Conservation (phyloP, 345 rosid species). For the Hypericum perforatum region DNA sequence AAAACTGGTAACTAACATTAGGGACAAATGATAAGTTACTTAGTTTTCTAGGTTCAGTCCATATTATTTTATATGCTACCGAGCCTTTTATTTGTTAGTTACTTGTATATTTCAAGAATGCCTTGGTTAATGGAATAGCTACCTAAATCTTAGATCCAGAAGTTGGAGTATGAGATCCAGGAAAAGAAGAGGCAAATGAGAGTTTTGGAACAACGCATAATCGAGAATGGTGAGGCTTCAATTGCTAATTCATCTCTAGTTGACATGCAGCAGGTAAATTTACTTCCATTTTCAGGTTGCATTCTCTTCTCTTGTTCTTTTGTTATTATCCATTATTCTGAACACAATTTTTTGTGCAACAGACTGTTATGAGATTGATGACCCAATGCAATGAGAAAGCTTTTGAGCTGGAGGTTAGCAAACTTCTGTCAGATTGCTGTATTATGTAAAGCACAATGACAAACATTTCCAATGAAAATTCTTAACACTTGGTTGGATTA, state of each 20-base stretch:
- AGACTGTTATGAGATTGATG: conserved; percentile 90
- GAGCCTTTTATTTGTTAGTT: background rate
- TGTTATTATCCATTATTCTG: background rate
- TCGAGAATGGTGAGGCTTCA: conserved; percentile 91
- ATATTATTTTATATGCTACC: background rate
- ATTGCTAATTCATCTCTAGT: conserved; percentile 78
- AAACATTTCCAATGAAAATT: too few relatives aligned
- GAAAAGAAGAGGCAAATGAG: conserved; percentile 91
- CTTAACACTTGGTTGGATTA: too few relatives aligned
- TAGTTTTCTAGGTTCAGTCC: background rate
- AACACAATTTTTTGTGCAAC: conserved; percentile 24
- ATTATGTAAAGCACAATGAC: background rate
- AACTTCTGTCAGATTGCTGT: conserved; percentile 4
- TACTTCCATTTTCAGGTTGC: conserved; percentile 7
- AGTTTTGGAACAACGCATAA: conserved; percentile 69
- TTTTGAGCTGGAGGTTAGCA: conserved; percentile 90
- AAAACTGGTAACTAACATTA: background rate
- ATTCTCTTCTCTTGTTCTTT: background rate
- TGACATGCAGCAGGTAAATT: conserved; percentile 91
- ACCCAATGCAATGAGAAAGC: conserved; percentile 86
- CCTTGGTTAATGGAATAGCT: background rate
- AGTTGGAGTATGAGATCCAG: conserved; percentile 77
- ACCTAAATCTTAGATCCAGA: conserved; percentile 47
- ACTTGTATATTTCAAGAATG: background rate
- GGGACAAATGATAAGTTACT: background rate